Evolutionary conservation across 1,284 basidiomycete species (phyloP), one percentile per base, ranked within the genome.

Genomic region (Irpex sp.): DNA sequence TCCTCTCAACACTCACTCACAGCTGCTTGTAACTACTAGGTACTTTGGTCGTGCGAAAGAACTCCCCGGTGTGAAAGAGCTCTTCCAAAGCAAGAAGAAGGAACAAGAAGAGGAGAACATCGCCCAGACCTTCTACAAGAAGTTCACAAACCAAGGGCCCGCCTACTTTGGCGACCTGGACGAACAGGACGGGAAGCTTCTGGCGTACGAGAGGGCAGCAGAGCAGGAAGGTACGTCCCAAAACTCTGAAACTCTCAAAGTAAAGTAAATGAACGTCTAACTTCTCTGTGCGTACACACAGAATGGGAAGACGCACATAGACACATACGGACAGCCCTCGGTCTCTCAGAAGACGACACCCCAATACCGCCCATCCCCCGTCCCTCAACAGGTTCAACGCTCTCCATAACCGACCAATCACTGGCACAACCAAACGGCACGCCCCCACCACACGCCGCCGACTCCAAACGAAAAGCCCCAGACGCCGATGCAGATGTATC

Each of bases 1-100:
- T n/a, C 21, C 11, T 1, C 17, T 15, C 21, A 3, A 9, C 26
- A 36, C 21, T 31, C 15, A 15, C 50, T 21, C 35, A 11, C 15
- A 15, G 13, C 8, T 47, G 21, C 33, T 53, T 59, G 17, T 56
- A 56, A 37, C 50, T 61, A 26, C 1, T 68, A 96, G 94, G 72
- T 98, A 98, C 77, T 99, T 99, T 78, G 97, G 97, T 58, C 88
- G 97, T 35, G 95, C 97, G 3, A 97, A 95, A 72, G 97, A 98
- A 60, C 81, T 99, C 4, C 97, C 97, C 0, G 97, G 97, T 56
- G 95, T 98, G 4, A 90, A 90, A 66, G 97, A 99, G 78, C 83
- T 99, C 37, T 97, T 99, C 73, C 83, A 89, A 70, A 88, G 89
- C 71, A 86, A 89, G 54, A 90, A 94, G 77, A 84, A 86, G 69